phyloP scores from a whole-genome alignment of 1,284 basidiomycete genomes.

The Cryptococcus jaspeensis region DNA sequence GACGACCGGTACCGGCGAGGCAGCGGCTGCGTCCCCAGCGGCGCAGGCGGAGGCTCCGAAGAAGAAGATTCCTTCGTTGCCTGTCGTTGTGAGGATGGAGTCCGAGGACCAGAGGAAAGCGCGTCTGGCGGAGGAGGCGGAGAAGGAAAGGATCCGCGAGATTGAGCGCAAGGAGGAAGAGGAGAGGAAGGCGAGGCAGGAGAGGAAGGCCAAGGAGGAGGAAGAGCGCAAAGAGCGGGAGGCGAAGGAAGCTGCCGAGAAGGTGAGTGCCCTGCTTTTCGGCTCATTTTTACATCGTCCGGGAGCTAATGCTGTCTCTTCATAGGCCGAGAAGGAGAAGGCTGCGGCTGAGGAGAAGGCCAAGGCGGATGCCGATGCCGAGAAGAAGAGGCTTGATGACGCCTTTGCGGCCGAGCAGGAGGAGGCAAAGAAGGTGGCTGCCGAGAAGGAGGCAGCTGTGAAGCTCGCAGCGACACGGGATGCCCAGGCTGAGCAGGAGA shows the following conservation, averaged over 20 bases:
- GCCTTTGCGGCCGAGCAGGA: conserved; percentile 22
- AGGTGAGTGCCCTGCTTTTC: conserved; percentile 52
- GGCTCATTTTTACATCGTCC: neutral
- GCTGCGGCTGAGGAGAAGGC: conserved; percentile 41
- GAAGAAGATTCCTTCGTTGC: conserved; percentile 36
- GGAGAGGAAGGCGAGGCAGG: conserved; percentile 45
- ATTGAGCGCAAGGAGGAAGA: conserved; percentile 45
- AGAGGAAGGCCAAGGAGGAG: conserved; percentile 46
- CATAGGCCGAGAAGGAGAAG: conserved; percentile 54
- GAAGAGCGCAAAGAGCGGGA: conserved; percentile 42
- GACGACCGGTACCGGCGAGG: conserved; percentile 1
- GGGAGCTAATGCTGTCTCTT: neutral
- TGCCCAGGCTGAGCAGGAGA: conserved; percentile 37
- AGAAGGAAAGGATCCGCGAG: conserved; percentile 40
- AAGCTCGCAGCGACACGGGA: conserved; percentile 20
- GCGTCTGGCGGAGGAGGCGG: conserved; percentile 49
- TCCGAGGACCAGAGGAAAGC: conserved; percentile 54
- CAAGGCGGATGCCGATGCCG: conserved; percentile 40
- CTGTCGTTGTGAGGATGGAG: conserved; percentile 54
- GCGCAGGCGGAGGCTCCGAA: conserved; percentile 22
- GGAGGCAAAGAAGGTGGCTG: conserved; percentile 52
- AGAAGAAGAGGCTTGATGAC: conserved; percentile 30
- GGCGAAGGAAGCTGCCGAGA: conserved; percentile 53
- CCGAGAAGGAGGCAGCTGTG: conserved; percentile 53
- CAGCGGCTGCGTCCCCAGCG: neutral